A percentile compares a stretch with the other conserved stretches of the same genome.
Evolutionary conservation across 2,329 filamentous ascomycete species (phyloP).

Genomic region (Aureobasidium mangrovei): DNA sequence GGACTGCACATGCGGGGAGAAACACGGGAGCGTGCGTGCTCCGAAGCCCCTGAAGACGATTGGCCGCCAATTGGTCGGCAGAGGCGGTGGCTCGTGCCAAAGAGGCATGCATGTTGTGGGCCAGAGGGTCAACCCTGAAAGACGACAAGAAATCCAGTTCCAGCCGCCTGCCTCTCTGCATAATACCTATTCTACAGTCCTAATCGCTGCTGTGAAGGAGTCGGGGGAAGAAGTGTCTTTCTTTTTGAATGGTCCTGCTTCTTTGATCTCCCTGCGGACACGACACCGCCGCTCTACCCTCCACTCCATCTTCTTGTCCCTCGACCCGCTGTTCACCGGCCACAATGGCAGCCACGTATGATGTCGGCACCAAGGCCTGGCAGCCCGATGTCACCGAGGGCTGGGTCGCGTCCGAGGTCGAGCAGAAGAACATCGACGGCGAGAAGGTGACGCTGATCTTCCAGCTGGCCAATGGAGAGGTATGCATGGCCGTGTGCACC

Average conservation of each 20-base stretch:
- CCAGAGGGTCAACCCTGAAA: too few relatives aligned
- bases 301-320: not conserved
- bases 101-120: too few relatives aligned
- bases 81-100: too few relatives aligned
- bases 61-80: too few relatives aligned
- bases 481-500: constrained; percentile 33
- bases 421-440: constrained; percentile 73
- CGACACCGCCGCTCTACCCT: constrained; percentile 1
- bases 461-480: constrained; percentile 86
- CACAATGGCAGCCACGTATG: constrained; percentile 84
- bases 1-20: too few relatives aligned
- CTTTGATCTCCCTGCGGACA: constrained; percentile 11
- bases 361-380: constrained; percentile 96
- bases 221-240: not conserved
- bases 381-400: constrained; percentile 93
- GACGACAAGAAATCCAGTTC: too few relatives aligned
- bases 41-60: too few relatives aligned
- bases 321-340: not conserved
- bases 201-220: constrained; percentile 9
- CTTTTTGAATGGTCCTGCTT: constrained; percentile 6
- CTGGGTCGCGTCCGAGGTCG: constrained; percentile 93
- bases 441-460: constrained; percentile 84
- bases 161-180: not conserved
- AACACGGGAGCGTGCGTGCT: too few relatives aligned
- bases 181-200: constrained; percentile 2